Conservation (phyloP, 768 basidiomycete species). For the Phanerochaete carnosa region DNA sequence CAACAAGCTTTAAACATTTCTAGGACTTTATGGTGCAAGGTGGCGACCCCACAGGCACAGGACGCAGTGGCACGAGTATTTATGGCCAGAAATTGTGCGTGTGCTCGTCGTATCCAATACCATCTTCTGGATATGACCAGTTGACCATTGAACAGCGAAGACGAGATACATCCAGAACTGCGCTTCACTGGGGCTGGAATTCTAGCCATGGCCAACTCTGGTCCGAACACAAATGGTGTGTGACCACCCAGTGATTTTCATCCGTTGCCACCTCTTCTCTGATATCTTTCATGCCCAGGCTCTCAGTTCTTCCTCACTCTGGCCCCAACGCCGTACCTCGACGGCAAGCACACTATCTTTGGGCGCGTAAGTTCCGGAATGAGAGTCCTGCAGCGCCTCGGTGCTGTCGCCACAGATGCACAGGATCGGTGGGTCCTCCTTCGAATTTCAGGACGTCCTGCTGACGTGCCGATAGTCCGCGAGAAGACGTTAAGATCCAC, state of each 20-base stretch:
- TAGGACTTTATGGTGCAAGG: conserved; percentile 98
- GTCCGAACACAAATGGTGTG: conserved; percentile 83
- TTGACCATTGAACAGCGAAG: conserved; percentile 50
- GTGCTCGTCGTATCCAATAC: neutral
- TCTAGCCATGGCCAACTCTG: conserved; percentile 96
- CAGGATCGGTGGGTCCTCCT: conserved; percentile 70
- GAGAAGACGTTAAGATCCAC: conserved; percentile 89
- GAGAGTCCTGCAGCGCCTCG: conserved; percentile 87
- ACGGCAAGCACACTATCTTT: conserved; percentile 85
- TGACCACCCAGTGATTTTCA: neutral
- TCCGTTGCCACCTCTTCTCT: neutral
- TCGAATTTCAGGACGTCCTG: neutral
- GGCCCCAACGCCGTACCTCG: conserved; percentile 78
- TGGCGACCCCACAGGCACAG: conserved; percentile 95
- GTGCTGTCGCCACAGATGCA: conserved; percentile 84
- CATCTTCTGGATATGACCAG: neutral
- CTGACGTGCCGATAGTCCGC: conserved; percentile 31
- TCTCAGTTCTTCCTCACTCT: conserved; percentile 95
- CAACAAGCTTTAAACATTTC: neutral
- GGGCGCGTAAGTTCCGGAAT: conserved; percentile 91
- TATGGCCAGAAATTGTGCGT: conserved; percentile 86
- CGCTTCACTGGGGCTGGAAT: conserved; percentile 96
- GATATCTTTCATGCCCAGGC: conserved; percentile 40
- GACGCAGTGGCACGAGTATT: conserved; percentile 86
- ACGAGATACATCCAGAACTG: conserved; percentile 88